Base-by-base conservation (phyloP, 78 protist species). In the Blattamonas nauphoetae region DNA sequence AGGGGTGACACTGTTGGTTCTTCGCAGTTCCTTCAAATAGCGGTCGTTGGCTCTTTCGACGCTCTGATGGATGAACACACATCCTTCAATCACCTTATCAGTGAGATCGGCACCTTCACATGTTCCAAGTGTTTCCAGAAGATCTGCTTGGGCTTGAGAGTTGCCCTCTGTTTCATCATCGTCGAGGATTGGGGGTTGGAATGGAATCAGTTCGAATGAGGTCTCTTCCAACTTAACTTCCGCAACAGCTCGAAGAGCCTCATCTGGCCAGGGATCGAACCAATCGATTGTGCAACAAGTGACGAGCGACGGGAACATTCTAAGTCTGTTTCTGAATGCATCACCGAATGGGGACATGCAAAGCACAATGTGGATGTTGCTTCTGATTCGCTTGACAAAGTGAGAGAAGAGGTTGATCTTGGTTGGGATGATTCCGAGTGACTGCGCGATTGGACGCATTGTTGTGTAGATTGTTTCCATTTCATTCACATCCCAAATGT, bases 261-360 rank as follows among this genome's bases (percentile, higher is more conserved):
- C 96, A 1, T 78, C 90, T 0, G 98, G 96, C 98, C 98, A 96
- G 45, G 34, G 90, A 29, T 88, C 46, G 91, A 94, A 96, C 96
- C 96, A 96, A 82, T 94, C 96, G 78, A 96, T 93, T 41, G 96
- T 91, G 91, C 95, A 92, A 84, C 38, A 82, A 42, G 81, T 88
- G 38, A 82, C 87, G 1, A 96, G 92, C 34, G 96, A 81, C 0
- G 98, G 98, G 89, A 93, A 94, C 93, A 82, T 87, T n/a, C 96
- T 89, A 79, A 94, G 92, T 35, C 96, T 92, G 1, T 81, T 45
- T 41, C 96, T 87, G 94, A 96, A 94, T 2, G 63, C 88, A 42
- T 90, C 95, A 44, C 94, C 92, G 43, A 86, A 29, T 2, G 98
- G 98, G 3, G 93, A 87, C 94, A 96, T 92, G 84, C 93, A 89